These are phyloP conservation scores for Barnettozyma siamensis DNA, from an alignment of 805 yeast species.

Conservation along the genomic window DNA sequence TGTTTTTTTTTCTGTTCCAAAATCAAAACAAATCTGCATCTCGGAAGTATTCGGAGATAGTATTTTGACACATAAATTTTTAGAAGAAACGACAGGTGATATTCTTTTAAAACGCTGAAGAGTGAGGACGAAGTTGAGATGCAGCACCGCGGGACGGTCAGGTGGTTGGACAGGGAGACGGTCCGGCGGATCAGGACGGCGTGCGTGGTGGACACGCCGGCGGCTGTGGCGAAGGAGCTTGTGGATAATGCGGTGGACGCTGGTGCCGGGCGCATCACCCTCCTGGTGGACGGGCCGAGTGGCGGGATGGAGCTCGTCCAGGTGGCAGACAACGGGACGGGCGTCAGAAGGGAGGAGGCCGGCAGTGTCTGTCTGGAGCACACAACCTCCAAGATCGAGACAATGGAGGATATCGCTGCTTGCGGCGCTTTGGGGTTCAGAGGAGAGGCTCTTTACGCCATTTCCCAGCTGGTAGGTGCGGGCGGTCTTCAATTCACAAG, in stretches of 20 bases:
- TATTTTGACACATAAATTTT: neutral
- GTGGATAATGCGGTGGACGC: constrained; percentile 90
- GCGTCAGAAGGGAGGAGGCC: constrained; percentile 30
- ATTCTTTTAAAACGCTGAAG: too few relatives aligned
- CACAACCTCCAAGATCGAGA: constrained; percentile 38
- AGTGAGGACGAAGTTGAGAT: too few relatives aligned
- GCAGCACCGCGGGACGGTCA: neutral
- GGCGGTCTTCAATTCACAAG: constrained; percentile 27
- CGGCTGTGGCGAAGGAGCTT: constrained; percentile 85
- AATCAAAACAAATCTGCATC: neutral
- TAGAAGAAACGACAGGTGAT: too few relatives aligned
- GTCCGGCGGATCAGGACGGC: neutral
- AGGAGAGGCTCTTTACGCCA: constrained; percentile 42
- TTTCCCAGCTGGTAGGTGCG: constrained; percentile 26
- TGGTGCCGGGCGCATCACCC: constrained; percentile 40
- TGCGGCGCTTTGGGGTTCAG: constrained; percentile 39
- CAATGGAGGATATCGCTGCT: constrained; percentile 25
- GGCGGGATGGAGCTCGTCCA: constrained; percentile 57
- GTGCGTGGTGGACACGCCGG: constrained; percentile 42
- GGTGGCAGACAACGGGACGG: constrained; percentile 38
- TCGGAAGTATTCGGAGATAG: neutral
- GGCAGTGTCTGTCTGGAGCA: constrained; percentile 31
- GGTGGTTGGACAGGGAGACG: neutral
- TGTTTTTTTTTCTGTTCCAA: too few relatives aligned
- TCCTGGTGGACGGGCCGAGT: constrained; percentile 72